These are phyloP conservation scores for Starmerella lactis-condensi DNA, from an alignment of 805 yeast genomes.

Conservation along the genomic window DNA sequence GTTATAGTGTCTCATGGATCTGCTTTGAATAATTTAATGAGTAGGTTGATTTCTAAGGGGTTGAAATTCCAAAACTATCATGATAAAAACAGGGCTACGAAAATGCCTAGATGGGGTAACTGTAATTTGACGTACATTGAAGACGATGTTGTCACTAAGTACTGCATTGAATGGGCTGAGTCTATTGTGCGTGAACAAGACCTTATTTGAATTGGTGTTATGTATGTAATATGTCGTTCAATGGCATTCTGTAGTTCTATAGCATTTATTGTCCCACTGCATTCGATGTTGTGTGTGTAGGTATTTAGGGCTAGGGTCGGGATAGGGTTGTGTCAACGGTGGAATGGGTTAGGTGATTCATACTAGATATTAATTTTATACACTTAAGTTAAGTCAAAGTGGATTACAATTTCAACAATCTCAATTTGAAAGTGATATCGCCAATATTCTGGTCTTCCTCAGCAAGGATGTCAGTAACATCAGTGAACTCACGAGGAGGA, in stretches of 20 bases:
- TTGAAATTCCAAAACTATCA: not conserved
- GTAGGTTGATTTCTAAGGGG: no score
- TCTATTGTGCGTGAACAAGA: slow-evolving; percentile 9
- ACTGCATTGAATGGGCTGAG: slow-evolving; percentile 10
- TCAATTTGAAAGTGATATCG: slow-evolving; percentile 59
- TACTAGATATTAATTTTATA: no score
- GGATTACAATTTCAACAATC: slow-evolving; percentile 46
- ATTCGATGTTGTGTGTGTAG: no score
- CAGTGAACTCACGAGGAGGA: slow-evolving; percentile 33
- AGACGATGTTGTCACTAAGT: slow-evolving; percentile 7
- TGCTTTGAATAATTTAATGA: no score
- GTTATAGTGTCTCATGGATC: slow-evolving; percentile 17
- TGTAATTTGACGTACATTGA: slow-evolving; percentile 14
- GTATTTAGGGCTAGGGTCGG: no score
- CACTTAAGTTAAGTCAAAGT: no score
- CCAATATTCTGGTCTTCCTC: slow-evolving; percentile 74
- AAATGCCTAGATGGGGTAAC: slow-evolving; percentile 8
- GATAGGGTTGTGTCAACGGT: no score
- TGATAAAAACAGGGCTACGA: not conserved
- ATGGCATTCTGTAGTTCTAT: no score
- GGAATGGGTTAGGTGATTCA: no score
- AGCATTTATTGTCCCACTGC: no score
- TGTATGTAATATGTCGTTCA: no score
- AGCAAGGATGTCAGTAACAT: slow-evolving; percentile 39
- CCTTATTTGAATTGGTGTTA: no score